Base-by-base conservation (phyloP, 2,329 filamentous ascomycete species). In the Pyricularia sp. region DNA sequence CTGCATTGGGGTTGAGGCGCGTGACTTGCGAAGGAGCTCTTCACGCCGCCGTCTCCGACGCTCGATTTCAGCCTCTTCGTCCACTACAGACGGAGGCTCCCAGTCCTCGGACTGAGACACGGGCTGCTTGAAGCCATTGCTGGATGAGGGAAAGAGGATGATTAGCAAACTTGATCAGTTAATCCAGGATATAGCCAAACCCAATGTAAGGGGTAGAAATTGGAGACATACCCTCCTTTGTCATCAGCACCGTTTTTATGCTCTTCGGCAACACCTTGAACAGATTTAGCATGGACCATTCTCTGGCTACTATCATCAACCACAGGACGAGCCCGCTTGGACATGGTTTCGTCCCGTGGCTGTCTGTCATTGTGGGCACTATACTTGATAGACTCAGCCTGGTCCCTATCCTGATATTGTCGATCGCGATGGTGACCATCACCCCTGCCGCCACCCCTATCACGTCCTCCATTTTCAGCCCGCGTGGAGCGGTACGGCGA, bases 21-120 rank as follows among this genome's bases (percentile, higher is more conserved):
- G 89, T 74, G 93, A 91, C 81, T 93, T 96, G 77, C 92, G 91
- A 76, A 93, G 87, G 72, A 97, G 91, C 72, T 92, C 92, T 80
- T 95, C 92, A 72, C 94, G 90, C 70, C 91, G 88, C 76, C 91
- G 93, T 31, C 93, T 90, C 69, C 94, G 91, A 74, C 93, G 90
- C 78, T 96, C 92, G 74, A 97, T 91, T 75, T 94, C 85, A 73
- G 91, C 89, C 71, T 91, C 91, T 81, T 96, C 92, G 77, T 96
- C 91, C 73, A 93, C 77, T n/a, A 86, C 83, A 73, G 88, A 83
- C 69, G 85, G 81, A 72, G 86, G 84, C 71, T 85, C 81, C 72
- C 79, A 82, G 71, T 86, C 77, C 71, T 80, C 78, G 72, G 79
- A 71, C 25, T 74, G 72, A n/a, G 72, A 69, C 50, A 75, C 74